Base-by-base conservation (phyloP, 2,329 filamentous ascomycete genomes). In the Apiospora kogelbergensis region DNA sequence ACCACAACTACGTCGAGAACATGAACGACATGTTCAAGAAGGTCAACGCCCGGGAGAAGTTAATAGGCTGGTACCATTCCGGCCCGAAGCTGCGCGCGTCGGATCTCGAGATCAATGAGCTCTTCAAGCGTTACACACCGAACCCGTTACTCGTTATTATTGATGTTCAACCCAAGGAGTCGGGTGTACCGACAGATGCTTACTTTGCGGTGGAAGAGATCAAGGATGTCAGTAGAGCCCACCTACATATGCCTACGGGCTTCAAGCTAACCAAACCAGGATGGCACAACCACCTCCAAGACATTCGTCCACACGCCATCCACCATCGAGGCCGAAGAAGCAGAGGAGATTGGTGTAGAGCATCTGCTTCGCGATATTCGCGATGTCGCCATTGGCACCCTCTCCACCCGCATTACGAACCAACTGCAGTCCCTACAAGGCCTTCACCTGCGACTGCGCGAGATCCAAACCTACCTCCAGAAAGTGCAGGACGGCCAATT, bases 11-110 rank as follows among this genome's bases (percentile, higher is more conserved):
- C 78, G 93, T 99, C 81, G 96, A 99, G 83, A 93, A 92, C 76
- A 99, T 99, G 96, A 97, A 96, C 84, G 96, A 98, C 82, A 99
- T 99, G 96, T 99, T 99, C 89, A 99, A 99, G 87, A 98, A 98
- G 85, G 95, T 99, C 87, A 99, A 99, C 85, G 96, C 96, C 71
- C 88, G 93, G 73, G 96, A 99, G 85, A 98, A 98, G 90, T 88
- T 99, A 81, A 97, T 99, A 87, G 96, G 96, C 78, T 99, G 96
- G 96, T 99, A 99, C 83, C 96, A 99, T 84, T 97, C 96, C 24
- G 96, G 96, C 53, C 96, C 96, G 46, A 99, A 98, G 87, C 87
- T 99, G 78, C 91, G 96, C 79, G 95, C 95, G 68, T 98, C 96
- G 63, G 96, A 99, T 86, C 85, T 99, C 74, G 93, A 98, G 84